Evolutionary conservation across 148 eudicot species (phyloP).

Genomic region (Simmondsia chinensis): DNA sequence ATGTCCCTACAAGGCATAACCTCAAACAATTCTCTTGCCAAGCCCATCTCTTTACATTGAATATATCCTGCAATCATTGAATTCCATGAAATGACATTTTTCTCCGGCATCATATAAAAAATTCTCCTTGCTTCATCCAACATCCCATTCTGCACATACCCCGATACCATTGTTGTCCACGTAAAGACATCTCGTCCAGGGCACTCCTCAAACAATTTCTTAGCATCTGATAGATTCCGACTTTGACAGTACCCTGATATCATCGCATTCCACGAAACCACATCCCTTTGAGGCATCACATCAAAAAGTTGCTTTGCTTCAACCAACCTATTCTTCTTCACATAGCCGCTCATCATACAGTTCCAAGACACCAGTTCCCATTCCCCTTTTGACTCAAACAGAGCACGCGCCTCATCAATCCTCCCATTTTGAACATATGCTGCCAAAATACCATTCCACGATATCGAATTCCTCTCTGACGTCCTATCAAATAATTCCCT

Average conservation of each 20-base stretch:
- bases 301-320: conserved; percentile 37
- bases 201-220: conserved; percentile 23
- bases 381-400: conserved; percentile 24
- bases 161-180: conserved; percentile 51
- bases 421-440: conserved; percentile 47
- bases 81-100: conserved; percentile 32
- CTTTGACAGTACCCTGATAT: conserved; percentile 38
- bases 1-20: conserved; percentile 32
- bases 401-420: conserved; percentile 30
- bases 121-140: conserved; percentile 27
- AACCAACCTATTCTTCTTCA: conserved; percentile 34
- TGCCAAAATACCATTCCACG: conserved; percentile 47
- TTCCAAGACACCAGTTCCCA: conserved; percentile 56
- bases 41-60: conserved; percentile 11
- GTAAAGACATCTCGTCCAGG: conserved; percentile 42
- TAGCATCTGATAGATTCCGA: conserved; percentile 30
- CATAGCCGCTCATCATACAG: conserved; percentile 47
- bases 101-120: conserved; percentile 40
- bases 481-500: conserved; percentile 30
- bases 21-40: conserved; percentile 28
- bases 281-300: conserved; percentile 33
- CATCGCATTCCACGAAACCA: conserved; percentile 47
- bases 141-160: conserved; percentile 35
- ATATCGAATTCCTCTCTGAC: conserved; percentile 37
- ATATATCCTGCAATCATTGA: conserved; percentile 31